A percentile compares a stretch with the other conserved stretches of the same genome.
phyloP scores from a whole-genome alignment of 2,329 filamentous ascomycete species.

The Aspergillus sp. region DNA sequence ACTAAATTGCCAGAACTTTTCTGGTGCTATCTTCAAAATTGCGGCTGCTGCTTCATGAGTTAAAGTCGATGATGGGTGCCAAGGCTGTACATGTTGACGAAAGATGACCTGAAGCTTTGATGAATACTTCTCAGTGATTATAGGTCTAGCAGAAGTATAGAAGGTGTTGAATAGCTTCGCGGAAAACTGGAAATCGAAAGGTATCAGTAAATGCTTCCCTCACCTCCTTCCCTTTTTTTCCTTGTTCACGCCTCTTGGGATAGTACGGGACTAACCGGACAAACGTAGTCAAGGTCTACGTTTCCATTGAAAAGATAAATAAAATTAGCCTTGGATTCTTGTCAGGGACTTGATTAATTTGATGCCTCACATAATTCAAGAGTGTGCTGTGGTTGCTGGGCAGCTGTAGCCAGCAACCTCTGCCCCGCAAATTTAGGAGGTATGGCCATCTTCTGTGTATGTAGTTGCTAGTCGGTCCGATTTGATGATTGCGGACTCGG shows the following conservation, averaged over 20 bases:
- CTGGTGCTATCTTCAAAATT: slow-evolving; percentile 61
- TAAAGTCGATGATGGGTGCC: slow-evolving; percentile 81
- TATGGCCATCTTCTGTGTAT: slow-evolving; percentile 44
- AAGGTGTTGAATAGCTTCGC: slow-evolving; percentile 71
- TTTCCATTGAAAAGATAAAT: not conserved
- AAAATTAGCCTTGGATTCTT: slow-evolving; percentile 1
- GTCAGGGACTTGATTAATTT: not conserved
- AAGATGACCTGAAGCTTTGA: slow-evolving; percentile 66
- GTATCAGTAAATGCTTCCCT: slow-evolving; percentile 1
- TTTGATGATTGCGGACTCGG: no score
- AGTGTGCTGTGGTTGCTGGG: slow-evolving; percentile 23
- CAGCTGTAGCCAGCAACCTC: slow-evolving; percentile 16
- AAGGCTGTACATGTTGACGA: slow-evolving; percentile 86
- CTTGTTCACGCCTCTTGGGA: no score
- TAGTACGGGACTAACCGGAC: slow-evolving; percentile 46
- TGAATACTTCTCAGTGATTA: slow-evolving; percentile 52
- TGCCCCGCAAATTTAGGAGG: slow-evolving; percentile 53
- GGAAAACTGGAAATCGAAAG: slow-evolving; percentile 43
- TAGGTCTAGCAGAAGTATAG: slow-evolving; percentile 56
- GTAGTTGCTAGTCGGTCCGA: not conserved
- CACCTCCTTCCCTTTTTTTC: no score
- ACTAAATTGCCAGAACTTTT: slow-evolving; percentile 74
- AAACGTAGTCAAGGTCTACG: slow-evolving; percentile 78
- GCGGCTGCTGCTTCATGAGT: slow-evolving; percentile 67
- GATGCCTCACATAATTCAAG: slow-evolving; percentile 31